Base-by-base conservation (phyloP, 495 filamentous ascomycete genomes). In the Sordaria brevicollis region DNA sequence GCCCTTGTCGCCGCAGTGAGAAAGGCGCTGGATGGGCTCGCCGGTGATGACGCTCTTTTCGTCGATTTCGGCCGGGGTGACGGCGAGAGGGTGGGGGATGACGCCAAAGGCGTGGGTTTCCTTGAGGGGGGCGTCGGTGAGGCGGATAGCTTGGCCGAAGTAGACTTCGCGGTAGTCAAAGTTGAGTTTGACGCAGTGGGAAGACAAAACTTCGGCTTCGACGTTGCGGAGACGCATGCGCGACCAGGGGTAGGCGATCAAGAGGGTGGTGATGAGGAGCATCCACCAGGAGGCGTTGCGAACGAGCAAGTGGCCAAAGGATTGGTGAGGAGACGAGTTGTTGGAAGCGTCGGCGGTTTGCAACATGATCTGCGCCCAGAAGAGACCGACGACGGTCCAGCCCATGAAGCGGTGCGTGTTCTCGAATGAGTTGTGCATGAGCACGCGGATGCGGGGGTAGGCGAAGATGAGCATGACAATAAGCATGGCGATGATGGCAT, bases 101-200 rank as follows among this genome's bases (percentile, higher is more conserved):
- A 89, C 90, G 21, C 92, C 92, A 72, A 96, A 96, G 8, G 89
- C 86, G 79, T 96, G 92, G 86, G 90, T 93, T 82, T 96, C 92
- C 13, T 82, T 85, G 67, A 95, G 79, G 0, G 89, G 89, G 17
- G 81, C 82, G 67, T 86, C 80, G 36, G 86, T 87, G 67, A 85
- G 78, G 3, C 86, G 83, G 49, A 88, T 80, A 70, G 81, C 83
- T 33, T 82, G 79, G 73, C 87, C 79, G 74, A 82, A 89, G 82
- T 81, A 86, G 77, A 84, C 82, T 66, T 85, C 82, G 71, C 83
- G 66, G 70, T 91, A 87, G 74, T 84, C 81, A 79, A 93, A 90
- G 78, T 91, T 88, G 38, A 93, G 83, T n/a, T 89, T 85, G 41
- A 89, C 84, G 29, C 90, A 91, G 76, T 93, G 91, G 43, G 85